Percentiles rank a stretch among this genome's conserved stretches.
Conservation (phyloP, 768 basidiomycete species). For the Trametes coccinea region DNA sequence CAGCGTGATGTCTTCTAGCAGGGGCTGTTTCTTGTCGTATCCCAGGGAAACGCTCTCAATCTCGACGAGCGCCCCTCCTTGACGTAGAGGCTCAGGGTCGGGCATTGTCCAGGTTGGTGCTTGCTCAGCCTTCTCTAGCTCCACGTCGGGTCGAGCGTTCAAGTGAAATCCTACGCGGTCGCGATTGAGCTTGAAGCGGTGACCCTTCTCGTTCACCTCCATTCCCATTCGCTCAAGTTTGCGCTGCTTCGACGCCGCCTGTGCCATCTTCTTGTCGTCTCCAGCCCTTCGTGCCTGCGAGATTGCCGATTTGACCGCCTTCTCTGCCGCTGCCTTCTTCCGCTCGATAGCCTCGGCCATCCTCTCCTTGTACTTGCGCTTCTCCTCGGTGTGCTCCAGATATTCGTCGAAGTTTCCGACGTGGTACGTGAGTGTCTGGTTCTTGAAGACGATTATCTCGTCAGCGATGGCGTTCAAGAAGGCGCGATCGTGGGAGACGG, state of each 20-base stretch:
- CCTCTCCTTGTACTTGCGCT: slow-evolving; percentile 21
- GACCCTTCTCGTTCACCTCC: slow-evolving; percentile 27
- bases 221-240: slow-evolving; percentile 24
- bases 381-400: slow-evolving; percentile 25
- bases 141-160: slow-evolving; percentile 12
- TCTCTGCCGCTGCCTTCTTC: slow-evolving; percentile 24
- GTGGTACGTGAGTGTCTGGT: slow-evolving; percentile 25
- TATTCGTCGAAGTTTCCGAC: slow-evolving; percentile 24
- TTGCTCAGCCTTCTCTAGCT: slow-evolving; percentile 23
- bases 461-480: slow-evolving; percentile 27
- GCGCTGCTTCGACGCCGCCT: slow-evolving; percentile 12
- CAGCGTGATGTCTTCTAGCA: slow-evolving; percentile 22
- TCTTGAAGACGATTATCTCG: slow-evolving; percentile 25
- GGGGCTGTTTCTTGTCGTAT: slow-evolving; percentile 14
- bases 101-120: slow-evolving; percentile 23
- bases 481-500: slow-evolving; percentile 28
- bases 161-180: slow-evolving; percentile 21
- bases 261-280: slow-evolving; percentile 27
- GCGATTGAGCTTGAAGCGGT: slow-evolving; percentile 28
- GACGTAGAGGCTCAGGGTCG: slow-evolving; percentile 22
- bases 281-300: slow-evolving; percentile 22
- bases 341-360: slow-evolving; percentile 22
- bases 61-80: slow-evolving; percentile 23
- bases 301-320: slow-evolving; percentile 23
- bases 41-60: slow-evolving; percentile 21